Conservation (phyloP, 2,329 filamentous ascomycete genomes). For the Diplocarpon mali region DNA sequence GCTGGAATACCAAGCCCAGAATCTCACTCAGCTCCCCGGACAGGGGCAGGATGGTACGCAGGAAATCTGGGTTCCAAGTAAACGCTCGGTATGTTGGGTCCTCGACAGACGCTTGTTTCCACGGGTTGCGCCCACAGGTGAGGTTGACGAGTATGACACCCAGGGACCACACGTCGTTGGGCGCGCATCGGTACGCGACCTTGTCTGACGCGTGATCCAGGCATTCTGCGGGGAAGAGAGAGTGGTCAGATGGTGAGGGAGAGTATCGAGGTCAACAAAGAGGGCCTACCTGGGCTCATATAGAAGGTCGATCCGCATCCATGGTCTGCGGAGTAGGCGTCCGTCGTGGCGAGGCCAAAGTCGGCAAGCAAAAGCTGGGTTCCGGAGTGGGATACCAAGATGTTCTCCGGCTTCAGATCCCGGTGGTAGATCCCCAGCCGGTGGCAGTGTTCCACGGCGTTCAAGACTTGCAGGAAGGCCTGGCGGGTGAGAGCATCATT, state of each 20-base stretch:
- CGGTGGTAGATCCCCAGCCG: conserved; percentile 88
- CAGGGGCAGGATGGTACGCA: conserved; percentile 85
- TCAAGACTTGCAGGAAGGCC: conserved; percentile 88
- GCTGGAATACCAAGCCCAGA: conserved; percentile 76
- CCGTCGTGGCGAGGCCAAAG: conserved; percentile 87
- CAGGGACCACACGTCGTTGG: conserved; percentile 97
- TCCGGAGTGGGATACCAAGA: conserved; percentile 80
- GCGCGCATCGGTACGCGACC: conserved; percentile 77
- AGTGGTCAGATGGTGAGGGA: conserved; percentile 19
- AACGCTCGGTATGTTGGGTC: conserved; percentile 94
- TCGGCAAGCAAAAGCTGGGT: conserved; percentile 91
- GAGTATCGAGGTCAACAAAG: conserved; percentile 9
- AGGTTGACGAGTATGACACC: conserved; percentile 96
- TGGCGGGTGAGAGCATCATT: conserved; percentile 80
- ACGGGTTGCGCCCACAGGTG: conserved; percentile 94
- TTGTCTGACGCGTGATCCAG: conserved; percentile 64
- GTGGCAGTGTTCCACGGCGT: conserved; percentile 95
- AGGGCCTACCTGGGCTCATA: conserved; percentile 87
- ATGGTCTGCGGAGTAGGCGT: conserved; percentile 80
- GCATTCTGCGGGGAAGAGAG: conserved; percentile 56
- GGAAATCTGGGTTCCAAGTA: conserved; percentile 71
- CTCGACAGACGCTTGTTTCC: conserved; percentile 90
- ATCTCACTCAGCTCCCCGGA: conserved; percentile 85
- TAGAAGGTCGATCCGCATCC: conserved; percentile 98
- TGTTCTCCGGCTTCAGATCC: conserved; percentile 97